phyloP scores from a whole-genome alignment of 2,329 filamentous ascomycete genomes.

The Colletotrichum caudatum region DNA sequence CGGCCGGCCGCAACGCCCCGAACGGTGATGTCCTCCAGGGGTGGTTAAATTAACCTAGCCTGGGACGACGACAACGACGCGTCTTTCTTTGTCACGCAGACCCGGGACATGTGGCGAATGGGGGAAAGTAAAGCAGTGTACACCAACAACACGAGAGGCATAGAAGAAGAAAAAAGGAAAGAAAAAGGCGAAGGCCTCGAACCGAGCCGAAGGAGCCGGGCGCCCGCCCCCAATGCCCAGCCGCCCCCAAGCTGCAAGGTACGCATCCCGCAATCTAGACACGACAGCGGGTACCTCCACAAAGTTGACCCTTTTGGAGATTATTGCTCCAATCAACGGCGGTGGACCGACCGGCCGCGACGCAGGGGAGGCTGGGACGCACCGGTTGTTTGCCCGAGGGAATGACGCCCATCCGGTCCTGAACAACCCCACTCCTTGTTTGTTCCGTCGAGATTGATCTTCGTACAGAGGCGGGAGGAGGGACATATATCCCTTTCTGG shows the following conservation, averaged over 20 bases:
- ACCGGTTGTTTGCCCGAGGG: constrained; percentile 4
- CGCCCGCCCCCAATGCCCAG: constrained; percentile 6
- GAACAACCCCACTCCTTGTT: constrained; percentile 2
- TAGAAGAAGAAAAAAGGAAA: not conserved
- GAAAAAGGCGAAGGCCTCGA: not conserved
- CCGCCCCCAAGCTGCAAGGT: constrained; percentile 32
- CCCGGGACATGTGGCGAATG: not conserved
- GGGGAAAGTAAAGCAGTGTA: not conserved
- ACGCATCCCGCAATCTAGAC: constrained; percentile 40
- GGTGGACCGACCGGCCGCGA: not conserved
- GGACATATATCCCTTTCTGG: not conserved
- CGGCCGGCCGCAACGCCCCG: constrained; percentile 15
- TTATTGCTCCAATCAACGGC: constrained; percentile 36
- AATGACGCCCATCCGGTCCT: not conserved
- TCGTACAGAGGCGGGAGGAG: not conserved
- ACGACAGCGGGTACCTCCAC: constrained; percentile 35
- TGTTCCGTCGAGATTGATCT: constrained; percentile 27
- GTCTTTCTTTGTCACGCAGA: not conserved
- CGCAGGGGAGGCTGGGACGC: not conserved
- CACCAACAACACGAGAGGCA: not conserved
- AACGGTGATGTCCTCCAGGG: constrained; percentile 11
- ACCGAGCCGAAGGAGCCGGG: not conserved
- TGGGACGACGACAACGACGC: constrained; percentile 12
- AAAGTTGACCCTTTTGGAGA: constrained; percentile 32
- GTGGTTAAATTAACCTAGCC: constrained; percentile 28